Base-by-base conservation (phyloP, 306 rosid species). In the Trifolium fragiferum region DNA sequence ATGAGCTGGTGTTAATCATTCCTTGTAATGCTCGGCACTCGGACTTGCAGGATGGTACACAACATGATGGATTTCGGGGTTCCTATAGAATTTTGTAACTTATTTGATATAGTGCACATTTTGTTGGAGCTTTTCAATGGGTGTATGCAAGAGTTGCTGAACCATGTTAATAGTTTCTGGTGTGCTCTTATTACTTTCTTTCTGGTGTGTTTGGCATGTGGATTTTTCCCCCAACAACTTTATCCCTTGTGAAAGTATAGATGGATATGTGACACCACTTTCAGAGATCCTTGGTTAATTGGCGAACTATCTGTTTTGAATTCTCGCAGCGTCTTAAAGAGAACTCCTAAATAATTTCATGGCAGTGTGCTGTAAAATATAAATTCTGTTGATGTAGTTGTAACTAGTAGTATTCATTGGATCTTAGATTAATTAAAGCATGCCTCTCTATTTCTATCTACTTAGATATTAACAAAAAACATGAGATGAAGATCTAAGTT, bases 401-500 rank as follows among this genome's bases (percentile, higher is more conserved):
- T 23, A 23, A 23, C 25, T 23, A 25, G 74, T 41, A 23, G 62
- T 30, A 68, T 62, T 40, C 65, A 62, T 18, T 76, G 77, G 67
- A 51, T 35, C 32, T 41, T 60, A 25, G 23, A 25, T 58, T 13
- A 68, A 12, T 20, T 54, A 60, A 76, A 51, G 0, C 33, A 30
- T 30, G 7, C 6, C 33, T n/a, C 18, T 27, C 62, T 61, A 55
- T 32, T 30, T 43, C 74, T 65, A 12, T 58, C n/a, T 21, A 11
- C 25, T 19, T 55, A 62, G 60, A 55, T 63, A 78, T 49, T 21
- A n/a, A 50, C 78, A 25, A 33, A 72, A 72, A 46, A 66, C 66
- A 37, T 14, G 33, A 15, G 59, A 27, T 30, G 27, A 12, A 21
- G 14, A 59, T 74, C 60, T 76, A 7, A 74, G 44, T 50, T 61